Evolutionary conservation across 1,139 yeast species (phyloP).

Genomic region (Protomyces inundatus): DNA sequence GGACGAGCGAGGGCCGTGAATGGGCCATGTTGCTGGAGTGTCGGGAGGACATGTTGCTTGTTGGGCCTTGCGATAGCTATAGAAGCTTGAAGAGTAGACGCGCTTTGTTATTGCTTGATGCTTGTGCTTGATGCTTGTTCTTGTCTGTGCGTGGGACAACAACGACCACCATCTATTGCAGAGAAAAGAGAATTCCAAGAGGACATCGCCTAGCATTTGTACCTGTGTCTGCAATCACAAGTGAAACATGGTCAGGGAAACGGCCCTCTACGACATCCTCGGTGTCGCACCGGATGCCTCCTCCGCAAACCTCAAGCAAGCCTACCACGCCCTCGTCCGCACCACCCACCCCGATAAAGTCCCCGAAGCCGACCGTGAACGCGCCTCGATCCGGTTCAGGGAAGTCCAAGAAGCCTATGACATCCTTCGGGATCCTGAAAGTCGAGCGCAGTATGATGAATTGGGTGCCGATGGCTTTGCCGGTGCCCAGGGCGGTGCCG

Average conservation of each 20-base stretch:
- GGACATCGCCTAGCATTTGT: too few relatives aligned
- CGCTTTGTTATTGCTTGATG: too few relatives aligned
- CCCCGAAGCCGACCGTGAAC: constrained; percentile 52
- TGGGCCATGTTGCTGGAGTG: background rate
- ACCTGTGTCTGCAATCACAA: too few relatives aligned
- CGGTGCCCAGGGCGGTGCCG: constrained; percentile 36
- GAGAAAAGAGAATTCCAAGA: too few relatives aligned
- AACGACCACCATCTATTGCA: too few relatives aligned
- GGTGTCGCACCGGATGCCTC: constrained; percentile 64
- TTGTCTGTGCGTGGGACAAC: too few relatives aligned
- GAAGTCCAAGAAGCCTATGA: constrained; percentile 73
- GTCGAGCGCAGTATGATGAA: constrained; percentile 53
- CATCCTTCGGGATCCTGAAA: constrained; percentile 56
- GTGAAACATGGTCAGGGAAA: constrained; percentile 8
- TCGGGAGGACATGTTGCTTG: background rate
- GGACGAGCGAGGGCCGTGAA: constrained; percentile 13
- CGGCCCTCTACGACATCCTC: constrained; percentile 51
- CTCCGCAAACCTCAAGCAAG: constrained; percentile 62
- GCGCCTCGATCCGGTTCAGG: constrained; percentile 67
- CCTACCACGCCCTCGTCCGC: constrained; percentile 62
- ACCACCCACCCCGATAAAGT: constrained; percentile 92
- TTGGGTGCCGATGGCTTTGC: constrained; percentile 45
- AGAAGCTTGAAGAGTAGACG: too few relatives aligned
- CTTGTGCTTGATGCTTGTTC: too few relatives aligned
- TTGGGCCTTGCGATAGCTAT: too few relatives aligned